Conservation (phyloP, 75 land plant genomes). For the Chamaecyparis obtusa region DNA sequence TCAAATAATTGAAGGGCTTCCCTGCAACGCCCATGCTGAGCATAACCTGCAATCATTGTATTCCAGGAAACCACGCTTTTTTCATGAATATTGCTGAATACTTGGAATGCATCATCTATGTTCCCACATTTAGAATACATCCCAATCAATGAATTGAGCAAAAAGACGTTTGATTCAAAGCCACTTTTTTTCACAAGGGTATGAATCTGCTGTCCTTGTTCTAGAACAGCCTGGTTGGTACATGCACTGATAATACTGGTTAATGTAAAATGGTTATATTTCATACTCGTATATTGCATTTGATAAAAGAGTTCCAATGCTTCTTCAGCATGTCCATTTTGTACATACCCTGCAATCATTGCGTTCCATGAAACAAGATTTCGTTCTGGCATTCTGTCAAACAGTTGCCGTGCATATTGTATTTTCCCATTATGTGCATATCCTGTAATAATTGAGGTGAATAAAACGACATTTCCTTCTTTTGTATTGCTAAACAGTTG, state of each 20-base stretch:
- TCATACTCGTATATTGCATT: conserved; percentile 27
- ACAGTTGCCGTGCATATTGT: conserved; percentile 32
- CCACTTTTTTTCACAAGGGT: conserved; percentile 17
- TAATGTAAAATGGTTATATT: conserved; percentile 43
- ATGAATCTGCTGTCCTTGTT: conserved; percentile 37
- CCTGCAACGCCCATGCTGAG: not conserved
- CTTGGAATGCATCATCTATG: conserved; percentile 30
- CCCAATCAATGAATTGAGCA: conserved; percentile 38
- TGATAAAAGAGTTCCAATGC: conserved; percentile 25
- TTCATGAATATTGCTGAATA: conserved; percentile 26
- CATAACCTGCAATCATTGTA: not conserved
- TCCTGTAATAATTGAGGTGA: conserved; percentile 26
- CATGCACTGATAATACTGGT: conserved; percentile 41
- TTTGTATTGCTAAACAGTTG: not conserved
- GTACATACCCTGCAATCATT: conserved; percentile 38
- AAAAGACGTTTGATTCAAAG: conserved; percentile 27
- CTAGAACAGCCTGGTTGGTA: conserved; percentile 36
- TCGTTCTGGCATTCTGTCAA: conserved; percentile 22
- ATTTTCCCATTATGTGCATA: conserved; percentile 27
- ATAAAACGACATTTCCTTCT: not conserved
- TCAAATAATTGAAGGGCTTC: not conserved
- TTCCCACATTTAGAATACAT: conserved; percentile 64
- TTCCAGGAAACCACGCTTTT: not conserved
- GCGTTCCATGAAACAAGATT: conserved; percentile 56
- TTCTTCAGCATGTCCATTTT: conserved; percentile 20